These are phyloP conservation scores for Rhodosorus marinus DNA, from an alignment of 23 red algal genomes.

Conservation along the genomic window DNA sequence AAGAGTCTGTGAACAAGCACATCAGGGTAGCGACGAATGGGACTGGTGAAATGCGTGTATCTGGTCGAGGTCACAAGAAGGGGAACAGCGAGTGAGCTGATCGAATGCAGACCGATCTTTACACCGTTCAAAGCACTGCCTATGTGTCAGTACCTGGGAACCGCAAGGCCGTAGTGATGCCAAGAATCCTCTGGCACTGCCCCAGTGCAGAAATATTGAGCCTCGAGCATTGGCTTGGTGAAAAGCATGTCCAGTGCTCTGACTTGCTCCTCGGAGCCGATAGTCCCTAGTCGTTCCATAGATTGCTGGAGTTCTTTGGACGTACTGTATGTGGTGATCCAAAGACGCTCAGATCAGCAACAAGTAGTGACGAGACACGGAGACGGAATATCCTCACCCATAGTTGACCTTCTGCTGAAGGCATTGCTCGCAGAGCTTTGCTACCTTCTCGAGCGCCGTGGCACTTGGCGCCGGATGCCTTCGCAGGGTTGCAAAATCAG, in stretches of 20 bases:
- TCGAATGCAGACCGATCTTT: too few species aligned
- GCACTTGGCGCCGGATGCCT: neutral
- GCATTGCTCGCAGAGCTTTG: neutral
- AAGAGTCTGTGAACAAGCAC: neutral
- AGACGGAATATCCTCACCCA: neutral
- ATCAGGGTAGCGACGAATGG: neutral
- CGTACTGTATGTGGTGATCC: neutral
- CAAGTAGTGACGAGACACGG: neutral
- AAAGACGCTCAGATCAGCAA: neutral
- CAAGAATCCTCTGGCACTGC: neutral
- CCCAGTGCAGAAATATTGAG: neutral
- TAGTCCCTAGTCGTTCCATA: too few species aligned
- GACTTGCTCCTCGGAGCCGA: too few species aligned
- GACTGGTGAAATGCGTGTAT: neutral
- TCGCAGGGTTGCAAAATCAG: neutral
- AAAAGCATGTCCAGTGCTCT: neutral
- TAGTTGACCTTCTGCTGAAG: neutral
- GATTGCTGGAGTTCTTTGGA: too few species aligned
- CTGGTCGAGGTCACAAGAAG: neutral
- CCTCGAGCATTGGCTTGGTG: neutral
- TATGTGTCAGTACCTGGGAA: too few species aligned
- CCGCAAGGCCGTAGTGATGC: neutral
- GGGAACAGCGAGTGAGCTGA: too few species aligned
- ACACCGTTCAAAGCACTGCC: too few species aligned
- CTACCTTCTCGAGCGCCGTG: neutral